Evolutionary conservation across 1,284 basidiomycete species (phyloP).

Genomic region (Malassezia dermatis): DNA sequence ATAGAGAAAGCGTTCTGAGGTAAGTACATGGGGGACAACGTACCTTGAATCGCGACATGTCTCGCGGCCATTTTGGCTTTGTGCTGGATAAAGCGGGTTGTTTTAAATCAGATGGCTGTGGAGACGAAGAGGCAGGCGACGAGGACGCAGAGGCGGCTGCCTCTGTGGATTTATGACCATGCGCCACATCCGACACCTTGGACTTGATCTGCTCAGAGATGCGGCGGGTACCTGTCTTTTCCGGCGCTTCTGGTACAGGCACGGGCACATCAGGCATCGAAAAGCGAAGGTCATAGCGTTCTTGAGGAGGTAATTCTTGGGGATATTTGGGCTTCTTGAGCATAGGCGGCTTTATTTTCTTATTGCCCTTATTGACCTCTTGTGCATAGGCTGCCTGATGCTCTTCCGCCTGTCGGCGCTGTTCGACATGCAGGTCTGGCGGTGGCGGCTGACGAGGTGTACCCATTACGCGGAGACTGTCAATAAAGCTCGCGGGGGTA

Average conservation of each 20-base stretch:
- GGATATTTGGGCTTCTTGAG: slow-evolving; percentile 7
- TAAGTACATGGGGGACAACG: too few relatives aligned
- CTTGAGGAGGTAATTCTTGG: slow-evolving; percentile 10
- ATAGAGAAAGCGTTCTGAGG: slow-evolving; percentile 22
- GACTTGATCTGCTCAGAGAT: neutral
- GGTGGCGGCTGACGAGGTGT: slow-evolving; percentile 17
- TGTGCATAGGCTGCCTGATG: neutral
- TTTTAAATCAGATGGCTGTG: neutral
- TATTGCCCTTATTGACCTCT: slow-evolving; percentile 7
- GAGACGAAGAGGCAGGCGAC: neutral
- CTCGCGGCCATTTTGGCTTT: neutral
- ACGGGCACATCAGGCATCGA: neutral
- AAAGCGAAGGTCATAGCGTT: slow-evolving; percentile 14
- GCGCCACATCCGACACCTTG: neutral
- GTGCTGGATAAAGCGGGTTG: neutral
- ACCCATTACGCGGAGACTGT: slow-evolving; percentile 61
- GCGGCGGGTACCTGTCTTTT: neutral
- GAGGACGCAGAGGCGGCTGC: neutral
- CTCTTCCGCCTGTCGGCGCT: slow-evolving; percentile 18
- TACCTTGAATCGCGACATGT: neutral
- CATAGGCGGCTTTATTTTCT: slow-evolving; percentile 6
- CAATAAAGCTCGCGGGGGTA: slow-evolving; percentile 73
- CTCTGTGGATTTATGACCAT: neutral
- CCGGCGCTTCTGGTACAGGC: neutral
- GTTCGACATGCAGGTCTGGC: slow-evolving; percentile 14